Evolutionary conservation across 305 asterid species (phyloP), one percentile per base, ranked within the genome.

Genomic region (Fraxinus angustifolia): DNA sequence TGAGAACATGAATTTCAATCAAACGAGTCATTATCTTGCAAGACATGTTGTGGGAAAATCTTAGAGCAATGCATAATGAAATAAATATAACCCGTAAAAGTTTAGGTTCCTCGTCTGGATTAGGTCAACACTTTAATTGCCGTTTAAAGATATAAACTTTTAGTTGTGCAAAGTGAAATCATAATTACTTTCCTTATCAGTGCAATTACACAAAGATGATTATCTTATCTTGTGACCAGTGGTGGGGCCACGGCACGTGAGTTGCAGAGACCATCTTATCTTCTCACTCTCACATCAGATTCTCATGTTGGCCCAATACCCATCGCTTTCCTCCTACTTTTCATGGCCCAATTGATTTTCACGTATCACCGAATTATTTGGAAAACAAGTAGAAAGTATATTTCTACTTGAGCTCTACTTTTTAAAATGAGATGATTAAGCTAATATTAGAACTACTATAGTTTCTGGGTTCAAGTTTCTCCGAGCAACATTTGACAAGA

Each of bases 201-300:
- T 36, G 3, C 8, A 78, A 60, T 34, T 19, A 34, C 38, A 5
- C 67, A 82, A 40, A 73, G n/a, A 28, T 78, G 14, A 28, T 45
- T 12, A 19, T 36, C 17, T 68, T 30, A 68, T 68, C 74, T 14
- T 70, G 75, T 70, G 62, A 45, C 36, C 42, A 65, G 14, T 48
- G 78, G 84, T 73, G 50, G 84, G 84, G 19, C 84, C 84, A 40
- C 8, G 26, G 23, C 88, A 85, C 82, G 84, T 85, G 88, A 85
- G 81, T 0, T 26, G 17, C 28, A 45, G 56, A 76, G 67, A 65
- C 68, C 81, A 80, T 82, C 86, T 82, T 85, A 85, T 79, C 67
- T 79, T 68, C 26, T 56, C 19, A 76, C 42, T 31, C 40, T 79
- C 77, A 72, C 78, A 19, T 71, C 87, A 62, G 31, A 60, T 6